Base-by-base conservation (phyloP, 352 stramenopile genomes). In the Phytophthora fragariae region DNA sequence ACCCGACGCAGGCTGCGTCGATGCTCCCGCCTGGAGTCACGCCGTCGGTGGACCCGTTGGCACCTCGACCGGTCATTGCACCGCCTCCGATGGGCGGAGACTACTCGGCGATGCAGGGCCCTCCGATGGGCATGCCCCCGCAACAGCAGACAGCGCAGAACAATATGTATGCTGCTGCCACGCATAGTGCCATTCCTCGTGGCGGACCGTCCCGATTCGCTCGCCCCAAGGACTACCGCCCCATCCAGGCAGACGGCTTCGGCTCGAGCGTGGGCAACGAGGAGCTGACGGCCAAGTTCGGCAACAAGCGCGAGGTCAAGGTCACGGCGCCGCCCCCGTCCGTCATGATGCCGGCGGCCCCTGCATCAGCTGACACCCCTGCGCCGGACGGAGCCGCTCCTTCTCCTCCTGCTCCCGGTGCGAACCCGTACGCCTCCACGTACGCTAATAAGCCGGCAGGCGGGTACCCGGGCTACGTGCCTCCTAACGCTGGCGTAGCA, bases 261-360 rank as follows among this genome's bases (percentile, higher is more conserved):
- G 92, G 92, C 46, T 91, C 88, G 12, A 97, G 89, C 60, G 92
- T 97, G 6, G 92, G 92, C 57, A 97, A 97, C 61, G 85, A 94
- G 29, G 81, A 91, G 50, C 85, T 97, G 17, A 94, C 91, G 46
- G 91, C 90, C 61, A 97, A 97, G 75, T 97, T 94, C 66, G 92
- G 92, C 61, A 97, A 97, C 78, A 95, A 70, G 54, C 82, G 81
- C 21, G 87, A 92, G 52, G 82, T 96, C 46, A 94, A 95, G 65
- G 82, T 91, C 1, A 94, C 86, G 15, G 88, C 86, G 6, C 86
- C 90, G 5, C 90, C 90, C n/a, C 90, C 90, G 35, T 63, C 81
- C 5, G 76, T 65, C 17, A 72, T 64, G 71, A 50, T 68, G 27
- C 55, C 79, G 8, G 39, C 58, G 6, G 71, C 33, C 1, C 65